phyloP scores from a whole-genome alignment of 805 yeast genomes.

The Yamadazyma olivae region DNA sequence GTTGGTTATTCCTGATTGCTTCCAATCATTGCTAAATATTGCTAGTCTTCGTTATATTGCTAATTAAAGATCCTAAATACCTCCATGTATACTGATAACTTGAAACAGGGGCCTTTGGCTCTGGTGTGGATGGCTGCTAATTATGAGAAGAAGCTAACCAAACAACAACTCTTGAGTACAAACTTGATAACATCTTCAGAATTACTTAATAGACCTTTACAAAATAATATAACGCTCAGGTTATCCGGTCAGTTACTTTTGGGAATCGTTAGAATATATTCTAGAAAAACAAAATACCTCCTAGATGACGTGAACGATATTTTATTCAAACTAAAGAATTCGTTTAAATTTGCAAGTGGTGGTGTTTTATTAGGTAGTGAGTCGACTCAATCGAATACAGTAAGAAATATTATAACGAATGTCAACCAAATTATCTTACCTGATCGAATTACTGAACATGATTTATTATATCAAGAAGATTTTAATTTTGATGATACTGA shows the following conservation, averaged over 20 bases:
- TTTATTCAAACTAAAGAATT: slow-evolving; percentile 63
- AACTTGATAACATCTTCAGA: slow-evolving; percentile 55
- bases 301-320: slow-evolving; percentile 83
- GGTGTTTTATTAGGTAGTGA: slow-evolving; percentile 21
- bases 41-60: too few relatives aligned
- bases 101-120: slow-evolving; percentile 73
- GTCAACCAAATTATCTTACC: slow-evolving; percentile 59
- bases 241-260: slow-evolving; percentile 81
- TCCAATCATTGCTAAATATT: too few relatives aligned
- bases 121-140: slow-evolving; percentile 93
- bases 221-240: slow-evolving; percentile 58
- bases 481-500: slow-evolving; percentile 26
- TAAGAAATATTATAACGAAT: slow-evolving; percentile 58
- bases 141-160: slow-evolving; percentile 72
- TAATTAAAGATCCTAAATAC: too few relatives aligned
- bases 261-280: slow-evolving; percentile 85
- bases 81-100: too few relatives aligned
- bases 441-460: slow-evolving; percentile 78
- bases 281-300: slow-evolving; percentile 78
- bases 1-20: too few relatives aligned
- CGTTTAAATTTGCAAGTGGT: slow-evolving; percentile 46
- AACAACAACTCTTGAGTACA: slow-evolving; percentile 69
- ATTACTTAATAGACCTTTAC: slow-evolving; percentile 37
- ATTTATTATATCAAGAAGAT: slow-evolving; percentile 67
- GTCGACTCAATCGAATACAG: slow-evolving; percentile 26